phyloP scores from a whole-genome alignment of 2,329 filamentous ascomycete species.

The Dactylella cylindrospora region DNA sequence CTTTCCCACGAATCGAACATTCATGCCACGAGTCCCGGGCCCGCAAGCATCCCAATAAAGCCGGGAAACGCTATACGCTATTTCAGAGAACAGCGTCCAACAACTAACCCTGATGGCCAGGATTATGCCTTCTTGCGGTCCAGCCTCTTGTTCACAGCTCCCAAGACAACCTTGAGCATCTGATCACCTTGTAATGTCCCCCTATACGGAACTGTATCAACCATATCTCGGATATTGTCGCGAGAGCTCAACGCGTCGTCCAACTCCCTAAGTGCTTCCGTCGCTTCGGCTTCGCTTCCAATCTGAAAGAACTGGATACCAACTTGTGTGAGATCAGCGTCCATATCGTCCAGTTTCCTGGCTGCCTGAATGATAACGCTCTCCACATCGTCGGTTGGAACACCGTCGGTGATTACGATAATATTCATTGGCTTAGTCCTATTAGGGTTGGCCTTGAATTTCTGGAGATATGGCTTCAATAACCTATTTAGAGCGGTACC shows the following conservation, averaged over 20 bases:
- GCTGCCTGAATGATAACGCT: conserved; percentile 67
- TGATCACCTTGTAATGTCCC: conserved; percentile 66
- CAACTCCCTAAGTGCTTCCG: conserved; percentile 66
- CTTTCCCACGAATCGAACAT: no score
- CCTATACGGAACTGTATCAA: conserved; percentile 81
- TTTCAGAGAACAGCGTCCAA: no score
- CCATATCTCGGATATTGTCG: conserved; percentile 74
- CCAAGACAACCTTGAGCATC: conserved; percentile 80
- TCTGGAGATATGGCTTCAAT: conserved; percentile 68
- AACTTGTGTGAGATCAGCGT: conserved; percentile 76
- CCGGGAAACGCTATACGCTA: no score
- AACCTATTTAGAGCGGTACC: conserved; percentile 71
- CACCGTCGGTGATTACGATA: conserved; percentile 90
- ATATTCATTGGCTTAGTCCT: conserved; percentile 76
- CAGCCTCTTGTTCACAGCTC: conserved; percentile 68
- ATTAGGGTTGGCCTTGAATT: conserved; percentile 55
- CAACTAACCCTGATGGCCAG: no score
- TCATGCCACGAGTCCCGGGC: no score
- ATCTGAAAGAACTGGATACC: conserved; percentile 97
- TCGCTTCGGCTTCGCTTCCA: conserved; percentile 69
- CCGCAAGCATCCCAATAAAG: no score
- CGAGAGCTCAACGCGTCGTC: conserved; percentile 70
- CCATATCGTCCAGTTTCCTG: conserved; percentile 67
- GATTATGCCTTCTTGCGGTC: conserved; percentile 57
- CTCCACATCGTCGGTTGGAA: conserved; percentile 76